Evolutionary conservation across 306 rosid species (phyloP).

Genomic region (Lupinus albus): DNA sequence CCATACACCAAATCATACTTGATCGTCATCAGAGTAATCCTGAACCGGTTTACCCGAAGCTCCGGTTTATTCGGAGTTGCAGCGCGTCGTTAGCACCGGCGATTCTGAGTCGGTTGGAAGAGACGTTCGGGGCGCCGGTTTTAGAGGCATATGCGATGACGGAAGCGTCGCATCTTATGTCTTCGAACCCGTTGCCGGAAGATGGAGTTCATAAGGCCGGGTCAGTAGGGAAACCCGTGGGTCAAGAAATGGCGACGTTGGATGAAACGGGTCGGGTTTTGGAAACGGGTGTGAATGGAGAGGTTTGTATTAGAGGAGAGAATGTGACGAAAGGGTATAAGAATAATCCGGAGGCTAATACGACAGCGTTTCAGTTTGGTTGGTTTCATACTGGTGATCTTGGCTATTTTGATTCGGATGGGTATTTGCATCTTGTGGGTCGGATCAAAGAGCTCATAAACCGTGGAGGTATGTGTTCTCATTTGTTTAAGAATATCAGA

Average conservation of each 20-base stretch:
- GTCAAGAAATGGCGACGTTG: conserved; percentile 72
- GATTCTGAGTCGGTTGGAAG: conserved; percentile 64
- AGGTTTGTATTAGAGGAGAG: conserved; percentile 78
- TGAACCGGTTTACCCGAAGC: conserved; percentile 66
- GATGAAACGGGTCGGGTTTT: conserved; percentile 55
- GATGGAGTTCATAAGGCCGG: conserved; percentile 82
- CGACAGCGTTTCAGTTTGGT: conserved; percentile 61
- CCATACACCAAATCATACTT: conserved; percentile 90
- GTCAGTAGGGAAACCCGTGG: conserved; percentile 85
- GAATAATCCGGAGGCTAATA: conserved; percentile 71
- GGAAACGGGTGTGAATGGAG: conserved; percentile 48
- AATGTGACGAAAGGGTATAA: conserved; percentile 88
- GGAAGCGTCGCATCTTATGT: conserved; percentile 81
- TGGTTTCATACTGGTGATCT: conserved; percentile 95
- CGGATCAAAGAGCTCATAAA: conserved; percentile 94
- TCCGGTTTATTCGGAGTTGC: conserved; percentile 84
- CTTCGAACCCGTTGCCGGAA: conserved; percentile 77
- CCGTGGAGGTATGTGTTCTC: conserved; percentile 75
- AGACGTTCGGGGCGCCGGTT: conserved; percentile 77
- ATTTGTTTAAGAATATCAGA: no score
- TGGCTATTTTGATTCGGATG: conserved; percentile 76
- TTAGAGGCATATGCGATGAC: conserved; percentile 97
- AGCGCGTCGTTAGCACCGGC: conserved; percentile 89
- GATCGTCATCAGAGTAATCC: conserved; percentile 75
- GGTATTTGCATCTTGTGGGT: conserved; percentile 91